Evolutionary conservation across 345 rosid genomes (phyloP).

Genomic region (Aquilaria malaccensis): DNA sequence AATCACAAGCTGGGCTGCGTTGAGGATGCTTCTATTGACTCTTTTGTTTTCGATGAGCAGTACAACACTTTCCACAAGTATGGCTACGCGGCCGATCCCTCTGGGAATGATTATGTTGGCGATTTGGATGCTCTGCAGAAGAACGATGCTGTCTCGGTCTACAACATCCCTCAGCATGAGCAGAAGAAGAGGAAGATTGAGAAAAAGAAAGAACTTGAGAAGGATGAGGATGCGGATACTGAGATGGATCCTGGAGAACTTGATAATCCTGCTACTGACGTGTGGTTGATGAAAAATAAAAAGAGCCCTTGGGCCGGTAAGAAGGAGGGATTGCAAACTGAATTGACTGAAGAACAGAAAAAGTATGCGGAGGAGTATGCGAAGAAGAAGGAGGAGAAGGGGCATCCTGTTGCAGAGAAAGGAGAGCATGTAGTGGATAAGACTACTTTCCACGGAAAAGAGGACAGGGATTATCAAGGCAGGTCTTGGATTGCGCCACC

Average conservation of each 20-base stretch:
- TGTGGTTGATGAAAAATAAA: constrained; percentile 76
- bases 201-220: constrained; percentile 41
- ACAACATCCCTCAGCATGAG: constrained; percentile 70
- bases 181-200: constrained; percentile 74
- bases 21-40: constrained; percentile 78
- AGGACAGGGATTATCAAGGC: constrained; percentile 93
- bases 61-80: constrained; percentile 81
- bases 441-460: constrained; percentile 94
- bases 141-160: constrained; percentile 67
- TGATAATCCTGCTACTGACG: constrained; percentile 75
- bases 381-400: constrained; percentile 87
- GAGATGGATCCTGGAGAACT: constrained; percentile 38
- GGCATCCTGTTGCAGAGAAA: constrained; percentile 47
- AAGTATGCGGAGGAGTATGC: constrained; percentile 94
- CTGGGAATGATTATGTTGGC: constrained; percentile 71
- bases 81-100: constrained; percentile 89
- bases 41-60: constrained; percentile 90
- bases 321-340: constrained; percentile 72
- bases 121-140: constrained; percentile 59
- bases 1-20: constrained; percentile 97
- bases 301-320: constrained; percentile 97
- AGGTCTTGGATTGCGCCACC: constrained; percentile 95
- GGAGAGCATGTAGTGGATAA: constrained; percentile 77
- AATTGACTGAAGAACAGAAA: constrained; percentile 95
- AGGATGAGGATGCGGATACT: constrained; percentile 22